Conservation (phyloP, 371 early-diverging fungal species). For the Circinella umbellata region DNA sequence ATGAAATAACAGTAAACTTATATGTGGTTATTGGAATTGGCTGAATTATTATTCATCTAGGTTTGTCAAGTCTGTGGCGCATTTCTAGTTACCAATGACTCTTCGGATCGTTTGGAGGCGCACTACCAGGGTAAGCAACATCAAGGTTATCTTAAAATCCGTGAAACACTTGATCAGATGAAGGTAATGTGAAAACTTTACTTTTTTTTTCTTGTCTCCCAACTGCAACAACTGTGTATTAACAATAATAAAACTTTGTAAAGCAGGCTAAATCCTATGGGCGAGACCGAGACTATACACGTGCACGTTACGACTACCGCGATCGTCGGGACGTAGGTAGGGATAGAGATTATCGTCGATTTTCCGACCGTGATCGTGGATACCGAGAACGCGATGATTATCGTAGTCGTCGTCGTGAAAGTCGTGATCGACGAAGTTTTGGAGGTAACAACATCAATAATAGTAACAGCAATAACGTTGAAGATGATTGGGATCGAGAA, state of each 20-base stretch:
- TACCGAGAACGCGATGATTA: conserved; percentile 40
- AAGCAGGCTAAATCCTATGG: conserved; percentile 6
- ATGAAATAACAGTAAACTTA: neutral
- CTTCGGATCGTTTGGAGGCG: conserved; percentile 82
- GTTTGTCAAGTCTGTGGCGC: conserved; percentile 93
- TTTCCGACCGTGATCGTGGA: conserved; percentile 54
- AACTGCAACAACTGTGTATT: neutral
- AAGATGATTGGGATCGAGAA: conserved; percentile 38
- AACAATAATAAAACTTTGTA: neutral
- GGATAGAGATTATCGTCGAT: conserved; percentile 59
- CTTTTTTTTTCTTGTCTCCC: neutral
- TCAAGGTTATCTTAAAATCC: conserved; percentile 82
- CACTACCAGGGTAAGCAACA: conserved; percentile 92
- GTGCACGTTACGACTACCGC: conserved; percentile 54
- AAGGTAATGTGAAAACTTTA: conserved; percentile 42
- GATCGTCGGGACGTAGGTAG: conserved; percentile 60
- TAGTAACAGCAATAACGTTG: conserved; percentile 1
- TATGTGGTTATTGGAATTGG: neutral
- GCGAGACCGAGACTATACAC: conserved; percentile 39
- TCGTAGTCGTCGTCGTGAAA: conserved; percentile 33
- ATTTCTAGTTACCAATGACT: conserved; percentile 85
- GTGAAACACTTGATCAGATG: conserved; percentile 79
- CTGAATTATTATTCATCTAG: conserved; percentile 55
- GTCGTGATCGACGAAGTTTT: conserved; percentile 19
- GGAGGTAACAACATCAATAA: conserved; percentile 2